phyloP scores from a whole-genome alignment of 306 rosid genomes.

The Castanospermum australe region DNA sequence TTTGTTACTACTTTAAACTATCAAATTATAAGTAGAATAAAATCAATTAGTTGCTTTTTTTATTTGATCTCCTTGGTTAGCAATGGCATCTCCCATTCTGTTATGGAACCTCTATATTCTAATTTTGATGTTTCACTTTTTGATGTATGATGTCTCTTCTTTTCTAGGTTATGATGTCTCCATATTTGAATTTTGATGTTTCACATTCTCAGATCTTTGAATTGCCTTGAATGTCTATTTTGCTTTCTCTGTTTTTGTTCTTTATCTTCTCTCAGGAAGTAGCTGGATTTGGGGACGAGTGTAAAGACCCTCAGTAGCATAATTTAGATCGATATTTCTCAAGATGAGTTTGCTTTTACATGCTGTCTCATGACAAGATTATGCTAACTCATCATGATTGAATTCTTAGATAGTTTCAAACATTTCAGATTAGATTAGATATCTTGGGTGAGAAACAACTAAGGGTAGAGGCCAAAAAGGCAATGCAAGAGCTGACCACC shows the following conservation, averaged over 20 bases:
- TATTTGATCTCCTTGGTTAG: background rate
- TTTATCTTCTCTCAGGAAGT: slow-evolving; percentile 53
- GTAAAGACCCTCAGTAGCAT: slow-evolving; percentile 75
- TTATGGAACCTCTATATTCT: background rate
- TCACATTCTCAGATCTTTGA: too few species aligned
- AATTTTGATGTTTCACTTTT: background rate
- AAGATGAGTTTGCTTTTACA: too few species aligned
- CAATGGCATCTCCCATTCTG: background rate
- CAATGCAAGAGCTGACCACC: slow-evolving; percentile 48
- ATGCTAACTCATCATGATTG: background rate
- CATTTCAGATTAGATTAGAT: slow-evolving; percentile 55
- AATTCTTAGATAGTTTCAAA: slow-evolving; percentile 10
- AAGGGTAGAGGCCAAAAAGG: slow-evolving; percentile 47
- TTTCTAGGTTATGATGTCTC: too few species aligned
- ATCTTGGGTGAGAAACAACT: slow-evolving; percentile 32
- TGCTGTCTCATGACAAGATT: background rate
- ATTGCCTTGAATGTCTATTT: too few species aligned
- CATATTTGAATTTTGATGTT: too few species aligned
- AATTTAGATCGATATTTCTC: slow-evolving; percentile 48
- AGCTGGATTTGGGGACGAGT: slow-evolving; percentile 56
- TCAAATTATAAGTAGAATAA: too few species aligned
- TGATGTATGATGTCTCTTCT: too few species aligned
- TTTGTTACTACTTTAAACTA: too few species aligned
- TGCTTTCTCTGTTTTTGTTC: slow-evolving; percentile 31
- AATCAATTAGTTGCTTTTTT: too few species aligned